Conservation (phyloP, 176 grass and related monocot species). For the Stipa capillata region DNA sequence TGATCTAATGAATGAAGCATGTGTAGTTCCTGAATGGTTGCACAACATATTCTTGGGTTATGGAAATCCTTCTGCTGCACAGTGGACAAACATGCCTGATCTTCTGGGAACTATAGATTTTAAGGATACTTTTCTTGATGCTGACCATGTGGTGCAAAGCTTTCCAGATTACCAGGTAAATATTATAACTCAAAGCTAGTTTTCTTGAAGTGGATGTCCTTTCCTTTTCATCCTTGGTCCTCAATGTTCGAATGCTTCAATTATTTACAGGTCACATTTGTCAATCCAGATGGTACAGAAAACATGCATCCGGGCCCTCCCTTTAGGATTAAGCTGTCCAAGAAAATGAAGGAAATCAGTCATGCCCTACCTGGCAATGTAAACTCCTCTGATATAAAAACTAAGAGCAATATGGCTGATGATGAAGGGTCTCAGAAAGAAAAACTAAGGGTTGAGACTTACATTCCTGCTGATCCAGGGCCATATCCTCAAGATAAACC, state of each 20-base stretch:
- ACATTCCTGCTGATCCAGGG: constrained; percentile 83
- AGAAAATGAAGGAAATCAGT: constrained; percentile 68
- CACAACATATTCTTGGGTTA: constrained; percentile 99
- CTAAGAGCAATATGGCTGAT: constrained; percentile 22
- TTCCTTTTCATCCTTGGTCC: background rate
- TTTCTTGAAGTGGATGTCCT: background rate
- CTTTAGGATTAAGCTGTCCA: constrained; percentile 70
- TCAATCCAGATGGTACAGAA: constrained; percentile 74
- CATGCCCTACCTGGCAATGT: constrained; percentile 72
- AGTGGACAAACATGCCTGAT: constrained; percentile 92
- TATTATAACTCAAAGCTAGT: background rate
- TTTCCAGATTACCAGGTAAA: constrained; percentile 86
- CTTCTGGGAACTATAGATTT: constrained; percentile 88
- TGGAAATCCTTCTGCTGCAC: constrained; percentile 88
- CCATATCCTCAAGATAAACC: constrained; percentile 99
- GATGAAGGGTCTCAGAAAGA: constrained; percentile 47
- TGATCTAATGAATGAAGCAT: constrained; percentile 99
- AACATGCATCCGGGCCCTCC: constrained; percentile 58
- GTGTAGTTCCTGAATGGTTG: constrained; percentile 97
- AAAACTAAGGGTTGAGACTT: constrained; percentile 70
- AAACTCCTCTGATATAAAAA: constrained; percentile 16
- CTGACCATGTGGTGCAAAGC: constrained; percentile 62
- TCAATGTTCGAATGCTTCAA: constrained; percentile 21
- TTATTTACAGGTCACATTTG: constrained; percentile 78
- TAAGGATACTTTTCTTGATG: constrained; percentile 98